Percentiles rank a stretch among this genome's conserved stretches.
Conservation (phyloP, 345 rosid species). For the Excoecaria cochinchinensis region DNA sequence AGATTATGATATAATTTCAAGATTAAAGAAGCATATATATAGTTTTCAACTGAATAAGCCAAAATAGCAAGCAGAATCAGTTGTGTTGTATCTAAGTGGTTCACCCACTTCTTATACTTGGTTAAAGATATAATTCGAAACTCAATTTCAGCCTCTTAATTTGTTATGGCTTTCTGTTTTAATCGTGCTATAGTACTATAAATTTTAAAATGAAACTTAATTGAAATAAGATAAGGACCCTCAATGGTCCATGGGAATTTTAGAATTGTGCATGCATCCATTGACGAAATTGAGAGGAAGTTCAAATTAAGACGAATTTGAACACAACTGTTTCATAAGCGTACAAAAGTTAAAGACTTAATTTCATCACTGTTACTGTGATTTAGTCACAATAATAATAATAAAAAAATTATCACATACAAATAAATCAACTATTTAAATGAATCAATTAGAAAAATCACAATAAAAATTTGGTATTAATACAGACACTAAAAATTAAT, state of each 20-base stretch:
- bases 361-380: too few species aligned
- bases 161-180: background rate
- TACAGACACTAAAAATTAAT: too few species aligned
- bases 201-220: background rate
- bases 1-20: background rate
- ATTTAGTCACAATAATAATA: too few species aligned
- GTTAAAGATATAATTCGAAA: background rate
- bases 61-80: background rate
- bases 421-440: too few species aligned
- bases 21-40: background rate
- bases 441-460: too few species aligned
- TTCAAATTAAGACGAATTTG: too few species aligned
- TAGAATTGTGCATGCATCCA: background rate
- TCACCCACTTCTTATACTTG: background rate
- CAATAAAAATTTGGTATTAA: too few species aligned
- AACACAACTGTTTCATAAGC: too few species aligned
- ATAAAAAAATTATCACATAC: too few species aligned
- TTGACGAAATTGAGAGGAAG: background rate
- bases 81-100: background rate
- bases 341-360: too few species aligned
- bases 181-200: background rate
- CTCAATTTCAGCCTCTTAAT: background rate
- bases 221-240: background rate
- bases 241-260: background rate
- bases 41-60: background rate